A percentile compares a stretch with the other conserved stretches of the same genome.
Evolutionary conservation across 1,139 yeast species (phyloP).

Genomic region (Tardiomyces depauwii): DNA sequence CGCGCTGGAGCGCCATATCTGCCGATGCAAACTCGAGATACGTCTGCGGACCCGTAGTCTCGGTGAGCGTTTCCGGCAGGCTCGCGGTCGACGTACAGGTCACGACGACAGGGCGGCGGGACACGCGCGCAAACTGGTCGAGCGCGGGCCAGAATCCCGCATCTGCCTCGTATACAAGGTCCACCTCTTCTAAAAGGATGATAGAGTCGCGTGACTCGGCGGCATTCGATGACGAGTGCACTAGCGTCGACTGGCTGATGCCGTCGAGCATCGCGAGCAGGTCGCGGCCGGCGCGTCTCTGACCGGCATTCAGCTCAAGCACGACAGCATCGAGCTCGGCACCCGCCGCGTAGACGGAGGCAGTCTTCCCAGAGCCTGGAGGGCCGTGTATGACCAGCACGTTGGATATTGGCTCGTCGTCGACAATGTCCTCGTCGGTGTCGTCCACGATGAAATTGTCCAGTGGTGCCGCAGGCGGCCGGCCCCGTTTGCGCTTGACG

Average conservation of each 20-base stretch:
- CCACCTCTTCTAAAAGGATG: conserved; percentile 78
- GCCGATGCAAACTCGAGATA: conserved; percentile 24
- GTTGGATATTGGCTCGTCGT: conserved; percentile 15
- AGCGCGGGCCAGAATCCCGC: conserved; percentile 71
- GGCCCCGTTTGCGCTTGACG: conserved; percentile 2
- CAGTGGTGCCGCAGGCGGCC: conserved; percentile 10
- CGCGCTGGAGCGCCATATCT: conserved; percentile 13
- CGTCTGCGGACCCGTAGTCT: conserved; percentile 25
- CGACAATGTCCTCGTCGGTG: conserved; percentile 19
- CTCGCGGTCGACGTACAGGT: conserved; percentile 51
- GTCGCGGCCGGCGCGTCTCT: conserved; percentile 61
- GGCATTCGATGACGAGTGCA: conserved; percentile 30
- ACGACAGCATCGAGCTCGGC: conserved; percentile 58
- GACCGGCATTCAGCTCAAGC: conserved; percentile 71
- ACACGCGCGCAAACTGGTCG: conserved; percentile 47
- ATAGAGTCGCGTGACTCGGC: conserved; percentile 44
- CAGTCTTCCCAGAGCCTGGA: conserved; percentile 69
- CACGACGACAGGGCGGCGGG: conserved; percentile 70
- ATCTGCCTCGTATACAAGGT: conserved; percentile 70
- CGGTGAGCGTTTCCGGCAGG: conserved; percentile 41
- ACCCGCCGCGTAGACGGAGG: conserved; percentile 60
- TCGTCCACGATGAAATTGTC: conserved; percentile 39
- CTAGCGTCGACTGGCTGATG: conserved; percentile 73
- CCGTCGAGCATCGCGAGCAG: conserved; percentile 58
- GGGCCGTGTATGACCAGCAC: conserved; percentile 57